Evolutionary conservation across 1,284 basidiomycete genomes (phyloP).

Genomic region (Mycocalia duriaeana): DNA sequence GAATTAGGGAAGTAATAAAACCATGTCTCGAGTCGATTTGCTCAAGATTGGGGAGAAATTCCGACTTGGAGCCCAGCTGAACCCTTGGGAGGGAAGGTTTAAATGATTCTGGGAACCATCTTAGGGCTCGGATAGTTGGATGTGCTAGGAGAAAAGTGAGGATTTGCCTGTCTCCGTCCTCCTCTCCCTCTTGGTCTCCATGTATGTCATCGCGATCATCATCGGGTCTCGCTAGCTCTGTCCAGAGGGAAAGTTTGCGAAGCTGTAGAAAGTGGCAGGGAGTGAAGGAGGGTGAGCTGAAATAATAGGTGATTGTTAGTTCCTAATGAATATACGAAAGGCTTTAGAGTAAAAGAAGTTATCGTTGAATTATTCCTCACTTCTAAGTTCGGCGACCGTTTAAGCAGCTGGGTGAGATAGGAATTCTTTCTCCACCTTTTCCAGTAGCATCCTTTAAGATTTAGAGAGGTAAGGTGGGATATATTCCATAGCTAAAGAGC

Average conservation of each 20-base stretch:
- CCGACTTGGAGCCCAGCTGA: not conserved
- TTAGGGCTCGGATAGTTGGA: not conserved
- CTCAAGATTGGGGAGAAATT: not conserved
- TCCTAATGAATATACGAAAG: not conserved
- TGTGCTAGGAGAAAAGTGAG: not conserved
- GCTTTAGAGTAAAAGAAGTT: not conserved
- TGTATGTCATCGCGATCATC: too few species aligned
- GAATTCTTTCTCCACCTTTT: not conserved
- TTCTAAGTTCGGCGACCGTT: not conserved
- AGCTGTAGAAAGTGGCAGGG: not conserved
- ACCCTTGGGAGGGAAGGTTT: not conserved
- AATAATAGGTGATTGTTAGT: not conserved
- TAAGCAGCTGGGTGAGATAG: not conserved
- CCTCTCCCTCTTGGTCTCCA: not conserved
- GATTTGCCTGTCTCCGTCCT: not conserved
- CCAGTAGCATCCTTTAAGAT: not conserved
- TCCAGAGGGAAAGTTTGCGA: not conserved
- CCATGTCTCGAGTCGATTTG: not conserved
- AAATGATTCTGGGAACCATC: not conserved
- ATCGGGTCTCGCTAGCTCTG: too few species aligned
- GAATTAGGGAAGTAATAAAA: not conserved
- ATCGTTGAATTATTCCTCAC: not conserved
- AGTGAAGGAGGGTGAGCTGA: not conserved
- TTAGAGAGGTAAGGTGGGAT: not conserved
- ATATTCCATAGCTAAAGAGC: not conserved